These are phyloP conservation scores for Dispira simplex DNA, from an alignment of 192 early-diverging fungal genomes.

Conservation along the genomic window DNA sequence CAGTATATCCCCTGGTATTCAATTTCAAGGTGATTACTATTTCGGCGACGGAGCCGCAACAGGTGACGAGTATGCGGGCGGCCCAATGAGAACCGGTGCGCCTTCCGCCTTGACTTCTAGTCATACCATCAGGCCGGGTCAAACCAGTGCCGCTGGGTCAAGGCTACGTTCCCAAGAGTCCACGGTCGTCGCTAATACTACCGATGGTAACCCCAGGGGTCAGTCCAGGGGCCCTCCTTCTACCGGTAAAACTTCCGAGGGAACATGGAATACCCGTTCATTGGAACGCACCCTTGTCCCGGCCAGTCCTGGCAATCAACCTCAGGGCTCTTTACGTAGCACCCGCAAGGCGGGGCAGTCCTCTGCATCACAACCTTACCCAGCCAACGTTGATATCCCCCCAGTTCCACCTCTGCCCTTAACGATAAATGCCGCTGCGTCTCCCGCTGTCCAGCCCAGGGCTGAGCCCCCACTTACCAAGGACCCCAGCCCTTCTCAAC, in stretches of 20 bases:
- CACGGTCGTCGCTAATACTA: too few relatives aligned
- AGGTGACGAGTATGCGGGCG: background rate
- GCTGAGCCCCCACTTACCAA: background rate
- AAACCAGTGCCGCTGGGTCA: too few relatives aligned
- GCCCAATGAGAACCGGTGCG: too few relatives aligned
- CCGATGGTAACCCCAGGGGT: too few relatives aligned
- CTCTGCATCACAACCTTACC: background rate
- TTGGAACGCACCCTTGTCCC: too few relatives aligned
- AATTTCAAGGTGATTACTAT: conserved; percentile 11
- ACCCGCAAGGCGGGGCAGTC: background rate
- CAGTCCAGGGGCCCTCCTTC: too few relatives aligned
- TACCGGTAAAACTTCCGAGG: too few relatives aligned
- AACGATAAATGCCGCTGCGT: conserved; percentile 17
- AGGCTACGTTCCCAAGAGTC: too few relatives aligned
- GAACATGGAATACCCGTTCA: too few relatives aligned
- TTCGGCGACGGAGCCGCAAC: conserved; percentile 10
- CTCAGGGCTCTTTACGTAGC: background rate
- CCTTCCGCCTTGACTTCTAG: too few relatives aligned
- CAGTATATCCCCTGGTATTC: conserved; percentile 6
- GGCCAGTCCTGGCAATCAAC: too few relatives aligned
- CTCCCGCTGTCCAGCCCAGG: background rate
- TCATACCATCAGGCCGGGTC: too few relatives aligned
- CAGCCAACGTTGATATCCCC: background rate
- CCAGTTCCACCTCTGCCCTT: conserved; percentile 25
- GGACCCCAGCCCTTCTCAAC: background rate